Evolutionary conservation across 176 grass and related monocot genomes (phyloP), one percentile per base, ranked within the genome.

Genomic region (Triticum turgidum): DNA sequence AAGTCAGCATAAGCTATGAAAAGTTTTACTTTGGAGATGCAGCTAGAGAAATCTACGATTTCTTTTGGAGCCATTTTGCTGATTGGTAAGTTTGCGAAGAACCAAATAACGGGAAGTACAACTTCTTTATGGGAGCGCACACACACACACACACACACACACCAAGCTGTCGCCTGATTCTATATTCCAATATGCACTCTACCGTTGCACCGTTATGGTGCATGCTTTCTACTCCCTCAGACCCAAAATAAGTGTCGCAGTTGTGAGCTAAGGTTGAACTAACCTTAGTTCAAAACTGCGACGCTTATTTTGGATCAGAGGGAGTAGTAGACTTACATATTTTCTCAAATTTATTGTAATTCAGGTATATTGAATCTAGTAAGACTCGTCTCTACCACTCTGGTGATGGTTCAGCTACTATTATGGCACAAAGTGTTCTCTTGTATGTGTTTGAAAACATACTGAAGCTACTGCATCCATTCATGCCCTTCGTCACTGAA

Each of bases 11-110:
- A 79, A 96, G 92, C 81, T 98, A 98, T 80, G 94, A 98, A 7
- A 98, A 98, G 77, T 96, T 98, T 83, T 98, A 96, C 89, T 98
- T 96, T 49, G 91, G 91, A 87, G 97, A 98, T 87, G 97, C 94
- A 85, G 97, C 93, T 86, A 94, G 94, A 86, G 97, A 98, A 86
- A 98, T 98, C 69, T 98, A 98, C 75, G 94, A 98, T 77, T 98
- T 96, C 73, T 96, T 98, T 82, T 98, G 97, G 97, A 90, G 86
- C 38, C 92, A 96, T 74, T 98, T 96, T 90, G 97, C 97, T 90
- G 97, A 98, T 80, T 98, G 97, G 97, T 97, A 94, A 92, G 87
- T 59, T 88, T 70, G 24, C 11, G 11, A 21, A 68, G n/a, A 69
- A 61, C 47, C 66, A 32, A 84, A 80, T 7, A 81, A 15, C 61